These are phyloP conservation scores for Eucalyptus albens DNA, from an alignment of 345 rosid genomes.

Conservation along the genomic window DNA sequence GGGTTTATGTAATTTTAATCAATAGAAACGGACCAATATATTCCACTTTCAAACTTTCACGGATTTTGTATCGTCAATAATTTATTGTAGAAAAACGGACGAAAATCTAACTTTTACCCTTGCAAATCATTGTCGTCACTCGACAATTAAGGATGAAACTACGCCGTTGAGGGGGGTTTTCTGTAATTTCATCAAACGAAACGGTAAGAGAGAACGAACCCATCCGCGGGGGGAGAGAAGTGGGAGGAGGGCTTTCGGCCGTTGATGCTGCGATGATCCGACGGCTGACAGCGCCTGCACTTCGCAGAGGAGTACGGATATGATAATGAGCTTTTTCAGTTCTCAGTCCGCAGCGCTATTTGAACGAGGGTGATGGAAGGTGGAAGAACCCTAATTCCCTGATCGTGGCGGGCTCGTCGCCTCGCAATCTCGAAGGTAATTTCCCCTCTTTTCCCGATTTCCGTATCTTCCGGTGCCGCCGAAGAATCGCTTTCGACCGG, in stretches of 20 bases:
- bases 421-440: neutral
- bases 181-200: no score
- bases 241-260: neutral
- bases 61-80: no score
- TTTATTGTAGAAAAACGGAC: no score
- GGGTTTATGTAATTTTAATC: no score
- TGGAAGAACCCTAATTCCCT: neutral
- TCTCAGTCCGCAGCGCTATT: neutral
- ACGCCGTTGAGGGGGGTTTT: no score
- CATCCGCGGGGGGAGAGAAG: no score
- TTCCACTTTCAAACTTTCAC: no score
- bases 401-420: neutral
- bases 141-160: no score
- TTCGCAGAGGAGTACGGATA: neutral
- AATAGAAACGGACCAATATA: no score
- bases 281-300: fast-evolving
- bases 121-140: no score
- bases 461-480: neutral
- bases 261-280: neutral
- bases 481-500: neutral
- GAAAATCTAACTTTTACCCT: no score
- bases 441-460: neutral
- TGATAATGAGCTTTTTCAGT: neutral
- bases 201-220: no score
- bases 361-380: neutral